These are phyloP conservation scores for Brassica cretica DNA, from an alignment of 345 rosid species.

Conservation along the genomic window DNA sequence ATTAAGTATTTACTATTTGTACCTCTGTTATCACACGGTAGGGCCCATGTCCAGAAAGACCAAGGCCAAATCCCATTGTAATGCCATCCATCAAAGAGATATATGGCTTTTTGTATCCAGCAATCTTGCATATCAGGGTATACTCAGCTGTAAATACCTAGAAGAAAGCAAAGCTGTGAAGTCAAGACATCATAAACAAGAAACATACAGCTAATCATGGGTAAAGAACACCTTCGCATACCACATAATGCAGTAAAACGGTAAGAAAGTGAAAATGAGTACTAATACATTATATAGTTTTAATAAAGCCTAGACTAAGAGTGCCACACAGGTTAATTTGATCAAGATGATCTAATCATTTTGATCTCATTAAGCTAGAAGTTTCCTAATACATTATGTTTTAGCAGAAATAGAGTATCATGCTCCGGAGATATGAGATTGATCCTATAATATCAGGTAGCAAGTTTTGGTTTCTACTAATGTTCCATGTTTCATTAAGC, in stretches of 20 bases:
- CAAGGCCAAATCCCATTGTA: conserved; percentile 95
- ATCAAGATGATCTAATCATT: not conserved
- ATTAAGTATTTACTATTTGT: not conserved
- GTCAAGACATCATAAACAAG: conserved; percentile 13
- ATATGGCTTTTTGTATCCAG: conserved; percentile 83
- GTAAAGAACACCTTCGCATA: conserved; percentile 5
- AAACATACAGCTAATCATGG: not conserved
- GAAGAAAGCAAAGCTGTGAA: conserved; percentile 13
- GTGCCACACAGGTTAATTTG: conserved; percentile 3
- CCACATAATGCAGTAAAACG: not conserved
- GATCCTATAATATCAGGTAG: not conserved
- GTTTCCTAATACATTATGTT: not conserved
- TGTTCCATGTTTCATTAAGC: not conserved
- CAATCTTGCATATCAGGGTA: conserved; percentile 81
- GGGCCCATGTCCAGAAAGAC: conserved; percentile 93
- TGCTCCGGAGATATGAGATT: not conserved
- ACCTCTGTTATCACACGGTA: conserved; percentile 92
- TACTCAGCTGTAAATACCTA: conserved; percentile 91
- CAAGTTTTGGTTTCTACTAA: not conserved
- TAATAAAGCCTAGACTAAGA: not conserved
- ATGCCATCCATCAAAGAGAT: conserved; percentile 91
- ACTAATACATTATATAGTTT: not conserved
- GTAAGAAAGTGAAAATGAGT: not conserved
- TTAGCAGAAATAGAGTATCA: not conserved
- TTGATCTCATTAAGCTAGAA: not conserved